Evolutionary conservation across 495 filamentous ascomycete genomes (phyloP).

Genomic region (Trypethelium eluteriae): DNA sequence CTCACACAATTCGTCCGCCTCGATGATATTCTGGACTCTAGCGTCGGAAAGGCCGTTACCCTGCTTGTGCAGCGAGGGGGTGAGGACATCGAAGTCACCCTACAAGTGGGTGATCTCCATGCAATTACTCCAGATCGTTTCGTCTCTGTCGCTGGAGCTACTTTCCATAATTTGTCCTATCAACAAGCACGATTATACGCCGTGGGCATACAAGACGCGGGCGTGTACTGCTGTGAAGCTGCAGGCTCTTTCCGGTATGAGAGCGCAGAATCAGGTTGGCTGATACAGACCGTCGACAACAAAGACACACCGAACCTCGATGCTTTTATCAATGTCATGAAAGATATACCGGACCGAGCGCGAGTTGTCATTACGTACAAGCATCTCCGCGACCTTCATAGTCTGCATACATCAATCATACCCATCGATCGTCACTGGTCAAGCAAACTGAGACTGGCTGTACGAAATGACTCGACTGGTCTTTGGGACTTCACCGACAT

Average conservation of each 20-base stretch:
- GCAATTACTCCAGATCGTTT: conserved; percentile 93
- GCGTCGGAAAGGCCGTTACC: conserved; percentile 64
- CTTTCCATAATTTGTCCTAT: conserved; percentile 94
- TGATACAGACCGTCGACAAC: conserved; percentile 87
- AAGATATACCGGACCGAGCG: conserved; percentile 77
- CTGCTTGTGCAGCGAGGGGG: conserved; percentile 83
- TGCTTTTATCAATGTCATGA: conserved; percentile 87
- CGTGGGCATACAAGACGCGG: conserved; percentile 63
- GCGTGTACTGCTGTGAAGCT: conserved; percentile 92
- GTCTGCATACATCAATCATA: conserved; percentile 83
- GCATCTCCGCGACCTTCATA: conserved; percentile 90
- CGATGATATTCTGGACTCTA: conserved; percentile 89
- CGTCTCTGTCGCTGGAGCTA: conserved; percentile 83
- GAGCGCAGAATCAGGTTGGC: conserved; percentile 81
- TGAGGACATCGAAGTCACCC: conserved; percentile 74
- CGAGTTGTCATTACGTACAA: conserved; percentile 91
- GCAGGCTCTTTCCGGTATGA: conserved; percentile 93
- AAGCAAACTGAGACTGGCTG: conserved; percentile 83
- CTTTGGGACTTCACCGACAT: conserved; percentile 92
- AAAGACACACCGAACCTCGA: conserved; percentile 79
- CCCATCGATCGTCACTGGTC: conserved; percentile 94
- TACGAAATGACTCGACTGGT: conserved; percentile 83
- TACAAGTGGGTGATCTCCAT: conserved; percentile 84
- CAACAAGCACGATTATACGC: conserved; percentile 91
- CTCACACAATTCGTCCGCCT: conserved; percentile 88